Percentiles rank a stretch among this genome's conserved stretches.
Evolutionary conservation across 1,139 yeast genomes (phyloP).

Genomic region (Sugiyamaella xylanicola): DNA sequence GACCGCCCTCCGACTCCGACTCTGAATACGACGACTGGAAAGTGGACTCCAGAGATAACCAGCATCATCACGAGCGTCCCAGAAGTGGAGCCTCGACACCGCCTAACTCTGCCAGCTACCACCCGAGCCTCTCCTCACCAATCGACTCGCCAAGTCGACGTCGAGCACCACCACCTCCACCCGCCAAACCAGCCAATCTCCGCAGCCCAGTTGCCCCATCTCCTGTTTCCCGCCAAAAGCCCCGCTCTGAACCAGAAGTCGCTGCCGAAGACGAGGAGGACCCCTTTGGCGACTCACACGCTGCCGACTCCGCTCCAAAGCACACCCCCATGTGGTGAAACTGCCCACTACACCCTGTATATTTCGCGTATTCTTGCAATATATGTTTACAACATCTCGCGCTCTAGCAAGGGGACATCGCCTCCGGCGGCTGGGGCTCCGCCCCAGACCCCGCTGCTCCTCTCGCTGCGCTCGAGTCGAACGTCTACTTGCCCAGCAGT

Average conservation of each 20-base stretch:
- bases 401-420: no score
- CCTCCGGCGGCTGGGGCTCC: neutral
- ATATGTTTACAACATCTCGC: neutral
- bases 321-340: constrained; percentile 36
- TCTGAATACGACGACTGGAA: constrained; percentile 41
- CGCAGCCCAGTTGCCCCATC: constrained; percentile 16
- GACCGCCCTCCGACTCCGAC: constrained; percentile 52
- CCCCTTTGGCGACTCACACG: constrained; percentile 72
- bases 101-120: constrained; percentile 20
- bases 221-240: no score
- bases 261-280: constrained; percentile 47
- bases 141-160: constrained; percentile 29
- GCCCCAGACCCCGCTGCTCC: neutral
- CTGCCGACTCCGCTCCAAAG: constrained; percentile 27
- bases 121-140: constrained; percentile 11
- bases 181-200: constrained; percentile 36
- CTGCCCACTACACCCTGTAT: no score
- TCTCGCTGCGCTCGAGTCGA: neutral
- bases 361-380: neutral
- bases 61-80: constrained; percentile 23
- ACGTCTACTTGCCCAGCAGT: no score
- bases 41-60: constrained; percentile 32
- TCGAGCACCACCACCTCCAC: constrained; percentile 41
- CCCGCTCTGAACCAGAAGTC: constrained; percentile 21
- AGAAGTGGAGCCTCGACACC: constrained; percentile 13